phyloP scores from a whole-genome alignment of 805 yeast genomes.

The Wickerhamia fluorescens region DNA sequence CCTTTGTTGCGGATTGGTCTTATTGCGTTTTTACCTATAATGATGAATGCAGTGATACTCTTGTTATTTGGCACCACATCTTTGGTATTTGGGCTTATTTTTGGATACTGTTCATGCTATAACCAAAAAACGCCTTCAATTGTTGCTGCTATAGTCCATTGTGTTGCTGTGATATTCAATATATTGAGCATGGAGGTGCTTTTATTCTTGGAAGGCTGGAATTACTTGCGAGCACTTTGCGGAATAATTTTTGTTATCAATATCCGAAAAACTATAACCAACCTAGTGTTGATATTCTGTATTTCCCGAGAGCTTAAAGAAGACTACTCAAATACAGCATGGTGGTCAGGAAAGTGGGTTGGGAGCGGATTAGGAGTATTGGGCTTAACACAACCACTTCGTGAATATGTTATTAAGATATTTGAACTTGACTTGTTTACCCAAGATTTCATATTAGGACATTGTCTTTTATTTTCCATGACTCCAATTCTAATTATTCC shows the following conservation, averaged over 20 bases:
- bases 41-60: conserved; percentile 29
- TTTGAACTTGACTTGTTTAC: conserved; percentile 40
- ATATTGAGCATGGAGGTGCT: conserved; percentile 29
- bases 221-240: conserved; percentile 30
- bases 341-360: conserved; percentile 53
- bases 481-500: conserved; percentile 40
- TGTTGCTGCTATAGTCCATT: conserved; percentile 36
- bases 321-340: conserved; percentile 36
- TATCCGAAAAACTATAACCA: conserved; percentile 30
- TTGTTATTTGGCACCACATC: conserved; percentile 28
- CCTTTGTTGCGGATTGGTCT: conserved; percentile 57
- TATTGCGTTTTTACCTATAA: conserved; percentile 43
- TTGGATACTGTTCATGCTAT: conserved; percentile 21
- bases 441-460: conserved; percentile 43
- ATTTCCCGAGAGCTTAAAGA: conserved; percentile 37
- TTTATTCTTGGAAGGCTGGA: conserved; percentile 37
- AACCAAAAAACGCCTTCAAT: conserved; percentile 23
- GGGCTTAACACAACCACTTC: conserved; percentile 35
- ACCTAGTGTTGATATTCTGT: conserved; percentile 21
- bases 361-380: conserved; percentile 30
- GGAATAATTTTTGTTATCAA: conserved; percentile 32
- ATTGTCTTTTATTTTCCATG: conserved; percentile 31
- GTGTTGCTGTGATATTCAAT: conserved; percentile 24
- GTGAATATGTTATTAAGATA: conserved; percentile 41
- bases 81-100: conserved; percentile 29